Evolutionary conservation across 2,329 filamentous ascomycete species (phyloP), one percentile per base, ranked within the genome.

Genomic region (Fusarium azukiicola): DNA sequence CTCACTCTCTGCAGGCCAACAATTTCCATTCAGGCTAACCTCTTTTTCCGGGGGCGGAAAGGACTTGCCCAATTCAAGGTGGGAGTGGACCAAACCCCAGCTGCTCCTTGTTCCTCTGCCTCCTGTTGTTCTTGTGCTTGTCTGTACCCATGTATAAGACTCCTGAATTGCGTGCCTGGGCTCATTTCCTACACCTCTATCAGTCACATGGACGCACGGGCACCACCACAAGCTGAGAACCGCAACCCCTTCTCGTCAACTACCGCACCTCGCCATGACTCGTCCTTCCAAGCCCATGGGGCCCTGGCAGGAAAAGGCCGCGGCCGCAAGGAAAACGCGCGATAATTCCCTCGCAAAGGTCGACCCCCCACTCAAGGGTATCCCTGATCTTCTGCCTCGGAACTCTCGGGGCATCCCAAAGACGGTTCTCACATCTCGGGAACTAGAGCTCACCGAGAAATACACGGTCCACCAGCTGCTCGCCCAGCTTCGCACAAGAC

Each of bases 271-370:
- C 27, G 6, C 16, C 11, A 56, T 56, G 27, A 17, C 27, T 19
- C 13, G 52, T 19, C 27, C 27, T 11, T 27, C 52, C 17, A 56
- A 32, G 13, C 9, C 27, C 13, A 14, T 27, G 23, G 52, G 52
- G 13, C 19, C 23, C 13, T 56, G 52, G 52, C 13, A 56, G 52
- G 52, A 56, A 17, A 38, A 56, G 52, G 52, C 52, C 17, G 52
- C 52, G 23, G 19, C 36, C n/a, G 23, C 52, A 12, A 19, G 47
- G 23, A 50, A 50, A n/a, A 11, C 23, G 11, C 71, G 76, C 19
- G 76, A 78, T 46, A 69, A 69, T 42, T 72, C 68, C 12, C 64
- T 78, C 52, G 69, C 71, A 17, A 78, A 76, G 40, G 76, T 78
- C 61, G 32, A 75, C n/a, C 76, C 76, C 19, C 50, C 47, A 40